Evolutionary conservation across 768 basidiomycete genomes (phyloP).

Genomic region (Amanita molliuscula): DNA sequence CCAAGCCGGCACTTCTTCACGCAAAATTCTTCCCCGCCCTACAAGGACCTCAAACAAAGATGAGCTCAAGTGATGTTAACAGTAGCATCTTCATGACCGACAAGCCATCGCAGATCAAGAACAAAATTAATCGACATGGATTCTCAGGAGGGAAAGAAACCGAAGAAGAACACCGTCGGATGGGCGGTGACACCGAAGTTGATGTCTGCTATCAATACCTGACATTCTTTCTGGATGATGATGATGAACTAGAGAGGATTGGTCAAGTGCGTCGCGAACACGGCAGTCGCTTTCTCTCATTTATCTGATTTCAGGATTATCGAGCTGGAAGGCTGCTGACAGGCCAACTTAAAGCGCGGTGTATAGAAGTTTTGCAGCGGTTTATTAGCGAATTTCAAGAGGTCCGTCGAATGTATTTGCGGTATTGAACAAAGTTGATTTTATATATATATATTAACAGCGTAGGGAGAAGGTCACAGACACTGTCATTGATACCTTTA

Average conservation of each 20-base stretch:
- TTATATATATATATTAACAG: slow-evolving; percentile 31
- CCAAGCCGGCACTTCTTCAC: slow-evolving; percentile 87
- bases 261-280: slow-evolving; percentile 47
- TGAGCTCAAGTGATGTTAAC: slow-evolving; percentile 94
- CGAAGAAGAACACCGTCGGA: slow-evolving; percentile 84
- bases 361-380: slow-evolving; percentile 72
- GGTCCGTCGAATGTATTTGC: slow-evolving; percentile 17
- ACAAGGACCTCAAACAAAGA: slow-evolving; percentile 97
- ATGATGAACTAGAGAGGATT: slow-evolving; percentile 71
- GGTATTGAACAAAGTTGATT: neutral
- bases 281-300: neutral
- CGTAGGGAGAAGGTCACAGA: slow-evolving; percentile 75
- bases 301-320: slow-evolving; percentile 58
- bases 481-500: slow-evolving; percentile 62
- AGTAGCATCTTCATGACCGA: slow-evolving; percentile 96
- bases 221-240: slow-evolving; percentile 91
- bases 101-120: slow-evolving; percentile 87
- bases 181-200: slow-evolving; percentile 90
- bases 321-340: slow-evolving; percentile 81
- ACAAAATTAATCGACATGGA: slow-evolving; percentile 92
- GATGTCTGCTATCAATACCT: slow-evolving; percentile 95
- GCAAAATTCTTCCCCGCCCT: slow-evolving; percentile 98
- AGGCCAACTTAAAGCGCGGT: slow-evolving; percentile 83
- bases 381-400: slow-evolving; percentile 86
- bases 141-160: slow-evolving; percentile 94